A percentile compares a stretch with the other conserved stretches of the same genome.
Evolutionary conservation across 257 asterid genomes (phyloP).

Genomic region (Gentiana straminea): DNA sequence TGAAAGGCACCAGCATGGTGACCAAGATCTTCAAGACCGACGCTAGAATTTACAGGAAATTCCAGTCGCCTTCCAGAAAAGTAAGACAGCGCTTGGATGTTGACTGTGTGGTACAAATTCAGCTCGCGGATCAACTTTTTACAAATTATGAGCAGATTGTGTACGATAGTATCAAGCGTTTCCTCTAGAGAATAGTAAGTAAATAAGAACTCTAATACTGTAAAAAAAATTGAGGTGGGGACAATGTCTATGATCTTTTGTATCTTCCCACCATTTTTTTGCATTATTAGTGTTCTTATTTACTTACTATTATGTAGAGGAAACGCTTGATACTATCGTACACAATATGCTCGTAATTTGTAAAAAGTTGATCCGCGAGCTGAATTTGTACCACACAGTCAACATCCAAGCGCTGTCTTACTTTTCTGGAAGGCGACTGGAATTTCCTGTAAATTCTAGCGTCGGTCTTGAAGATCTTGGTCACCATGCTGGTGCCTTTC

Average conservation of each 20-base stretch:
- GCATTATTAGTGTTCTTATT: too few relatives aligned
- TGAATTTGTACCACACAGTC: slow-evolving; percentile 55
- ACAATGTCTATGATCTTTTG: too few relatives aligned
- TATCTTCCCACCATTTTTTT: too few relatives aligned
- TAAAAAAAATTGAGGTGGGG: too few relatives aligned
- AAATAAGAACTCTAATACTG: too few relatives aligned
- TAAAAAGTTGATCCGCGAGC: slow-evolving; percentile 50
- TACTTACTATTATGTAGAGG: too few relatives aligned
- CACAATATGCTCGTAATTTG: too few relatives aligned
- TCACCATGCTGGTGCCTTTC: slow-evolving; percentile 82
- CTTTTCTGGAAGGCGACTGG: slow-evolving; percentile 34
- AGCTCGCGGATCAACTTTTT: slow-evolving; percentile 56
- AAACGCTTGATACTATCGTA: too few relatives aligned
- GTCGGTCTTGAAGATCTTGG: slow-evolving; percentile 51
- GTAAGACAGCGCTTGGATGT: slow-evolving; percentile 21
- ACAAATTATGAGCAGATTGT: too few relatives aligned
- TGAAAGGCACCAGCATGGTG: slow-evolving; percentile 86
- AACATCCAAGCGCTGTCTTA: slow-evolving; percentile 26
- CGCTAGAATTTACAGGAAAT: slow-evolving; percentile 37
- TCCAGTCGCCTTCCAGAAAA: slow-evolving; percentile 34
- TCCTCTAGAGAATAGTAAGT: too few relatives aligned
- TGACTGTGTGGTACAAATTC: slow-evolving; percentile 55
- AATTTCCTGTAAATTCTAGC: slow-evolving; percentile 34
- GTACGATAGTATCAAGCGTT: too few relatives aligned
- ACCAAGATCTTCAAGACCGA: slow-evolving; percentile 47